Evolutionary conservation across 108 stramenopile genomes (phyloP).

Genomic region (Nitzschia inconspicua): DNA sequence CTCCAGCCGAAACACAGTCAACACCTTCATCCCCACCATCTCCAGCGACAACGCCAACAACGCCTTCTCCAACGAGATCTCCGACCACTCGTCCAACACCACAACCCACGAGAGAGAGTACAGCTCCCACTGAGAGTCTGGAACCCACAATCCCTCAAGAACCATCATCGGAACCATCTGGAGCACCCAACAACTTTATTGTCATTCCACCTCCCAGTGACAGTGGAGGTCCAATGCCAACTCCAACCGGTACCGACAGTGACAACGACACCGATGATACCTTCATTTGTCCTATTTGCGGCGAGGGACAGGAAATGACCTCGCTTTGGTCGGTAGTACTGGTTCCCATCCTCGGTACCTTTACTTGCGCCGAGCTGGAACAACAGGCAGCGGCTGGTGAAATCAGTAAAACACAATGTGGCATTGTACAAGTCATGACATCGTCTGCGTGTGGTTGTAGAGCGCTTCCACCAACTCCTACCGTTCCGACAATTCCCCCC

Average conservation of each 20-base stretch:
- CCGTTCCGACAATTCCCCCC: not conserved
- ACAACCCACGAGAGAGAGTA: slow-evolving; percentile 1
- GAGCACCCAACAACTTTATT: not conserved
- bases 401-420: not conserved
- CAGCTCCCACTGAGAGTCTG: not conserved
- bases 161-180: slow-evolving; percentile 1
- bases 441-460: not conserved
- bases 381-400: not conserved
- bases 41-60: not conserved
- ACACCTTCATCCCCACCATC: not conserved
- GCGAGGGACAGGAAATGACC: not conserved
- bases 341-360: not conserved
- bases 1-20: not conserved
- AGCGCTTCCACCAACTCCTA: not conserved
- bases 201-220: not conserved
- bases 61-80: not conserved
- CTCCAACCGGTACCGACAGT: not conserved
- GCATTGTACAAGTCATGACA: not conserved
- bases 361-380: not conserved
- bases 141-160: not conserved
- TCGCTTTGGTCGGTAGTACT: not conserved
- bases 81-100: not conserved
- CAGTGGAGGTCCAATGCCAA: not conserved
- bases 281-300: slow-evolving; percentile 7
- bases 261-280: not conserved